Percentiles rank a stretch among this genome's conserved stretches.
These are phyloP conservation scores for Aspergillus wentii DNA, from an alignment of 495 filamentous ascomycete genomes.

Conservation along the genomic window DNA sequence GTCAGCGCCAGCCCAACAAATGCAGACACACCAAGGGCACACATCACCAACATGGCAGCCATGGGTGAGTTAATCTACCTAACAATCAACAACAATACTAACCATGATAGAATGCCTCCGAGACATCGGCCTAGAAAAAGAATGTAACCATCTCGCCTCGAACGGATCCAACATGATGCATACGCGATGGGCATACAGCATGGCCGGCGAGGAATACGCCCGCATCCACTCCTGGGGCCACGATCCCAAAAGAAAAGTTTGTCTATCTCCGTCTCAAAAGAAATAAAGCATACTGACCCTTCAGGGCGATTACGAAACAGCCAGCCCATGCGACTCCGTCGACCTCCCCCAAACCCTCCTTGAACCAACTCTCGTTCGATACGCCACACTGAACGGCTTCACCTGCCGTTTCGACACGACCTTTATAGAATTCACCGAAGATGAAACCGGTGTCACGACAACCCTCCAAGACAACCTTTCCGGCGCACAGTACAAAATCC, in stretches of 20 bases:
- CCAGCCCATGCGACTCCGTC: constrained; percentile 42
- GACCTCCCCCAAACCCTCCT: constrained; percentile 48
- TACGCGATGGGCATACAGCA: constrained; percentile 47
- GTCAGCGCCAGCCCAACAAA: constrained; percentile 40
- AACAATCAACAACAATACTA: too few relatives aligned
- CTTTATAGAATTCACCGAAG: constrained; percentile 23
- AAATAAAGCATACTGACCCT: too few relatives aligned
- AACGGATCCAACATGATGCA: constrained; percentile 37
- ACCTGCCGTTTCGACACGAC: constrained; percentile 38
- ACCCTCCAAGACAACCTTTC: constrained; percentile 38
- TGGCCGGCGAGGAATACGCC: constrained; percentile 52
- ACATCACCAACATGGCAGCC: constrained; percentile 51
- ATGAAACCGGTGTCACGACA: constrained; percentile 24
- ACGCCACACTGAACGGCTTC: constrained; percentile 38
- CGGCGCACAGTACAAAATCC: constrained; percentile 32
- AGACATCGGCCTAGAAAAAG: constrained; percentile 50
- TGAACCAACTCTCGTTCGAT: constrained; percentile 46
- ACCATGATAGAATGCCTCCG: constrained; percentile 54
- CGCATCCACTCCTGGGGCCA: constrained; percentile 49
- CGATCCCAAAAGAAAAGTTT: constrained; percentile 36
- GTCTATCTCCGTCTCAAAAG: too few relatives aligned
- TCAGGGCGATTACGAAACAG: constrained; percentile 48
- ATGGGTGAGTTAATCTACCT: constrained; percentile 24
- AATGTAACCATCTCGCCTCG: constrained; percentile 30
- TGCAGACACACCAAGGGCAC: constrained; percentile 49